Evolutionary conservation across 352 stramenopile species (phyloP).

Genomic region (Globisporangium paddicum): DNA sequence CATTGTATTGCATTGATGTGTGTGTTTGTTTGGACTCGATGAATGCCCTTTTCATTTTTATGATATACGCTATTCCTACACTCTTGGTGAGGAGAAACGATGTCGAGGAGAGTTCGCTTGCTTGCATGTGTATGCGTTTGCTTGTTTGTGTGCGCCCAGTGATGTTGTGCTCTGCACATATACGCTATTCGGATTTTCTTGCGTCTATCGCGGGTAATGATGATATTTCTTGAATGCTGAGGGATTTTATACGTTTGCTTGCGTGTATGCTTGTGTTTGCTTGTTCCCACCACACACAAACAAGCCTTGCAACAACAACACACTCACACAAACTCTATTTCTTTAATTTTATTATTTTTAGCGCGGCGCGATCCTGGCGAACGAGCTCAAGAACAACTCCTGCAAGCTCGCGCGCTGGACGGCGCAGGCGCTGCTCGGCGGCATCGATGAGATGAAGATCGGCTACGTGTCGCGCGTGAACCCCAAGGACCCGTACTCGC

Average conservation of each 20-base stretch:
- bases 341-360: conserved; percentile 34
- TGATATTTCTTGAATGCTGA: conserved; percentile 15
- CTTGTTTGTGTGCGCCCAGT: conserved; percentile 8
- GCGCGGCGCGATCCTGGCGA: conserved; percentile 94
- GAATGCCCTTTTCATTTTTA: conserved; percentile 37
- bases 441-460: conserved; percentile 97
- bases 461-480: conserved; percentile 94
- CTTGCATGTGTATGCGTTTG: conserved; percentile 9
- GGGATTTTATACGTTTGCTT: conserved; percentile 7
- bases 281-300: not conserved
- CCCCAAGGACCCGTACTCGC: conserved; percentile 94
- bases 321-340: not conserved
- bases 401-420: conserved; percentile 98
- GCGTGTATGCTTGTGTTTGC: conserved; percentile 1
- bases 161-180: conserved; percentile 35
- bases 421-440: conserved; percentile 93
- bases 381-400: conserved; percentile 99
- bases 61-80: conserved; percentile 50
- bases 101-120: conserved; percentile 23
- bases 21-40: conserved; percentile 42
- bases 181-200: conserved; percentile 57
- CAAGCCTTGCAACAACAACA: not conserved
- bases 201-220: conserved; percentile 12
- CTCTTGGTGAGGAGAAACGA: conserved; percentile 26
- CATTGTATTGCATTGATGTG: conserved; percentile 10